A percentile compares a stretch with the other conserved stretches of the same genome.
phyloP scores from a whole-genome alignment of 2,329 filamentous ascomycete species.

The Purpureocillium takamizusanense region DNA sequence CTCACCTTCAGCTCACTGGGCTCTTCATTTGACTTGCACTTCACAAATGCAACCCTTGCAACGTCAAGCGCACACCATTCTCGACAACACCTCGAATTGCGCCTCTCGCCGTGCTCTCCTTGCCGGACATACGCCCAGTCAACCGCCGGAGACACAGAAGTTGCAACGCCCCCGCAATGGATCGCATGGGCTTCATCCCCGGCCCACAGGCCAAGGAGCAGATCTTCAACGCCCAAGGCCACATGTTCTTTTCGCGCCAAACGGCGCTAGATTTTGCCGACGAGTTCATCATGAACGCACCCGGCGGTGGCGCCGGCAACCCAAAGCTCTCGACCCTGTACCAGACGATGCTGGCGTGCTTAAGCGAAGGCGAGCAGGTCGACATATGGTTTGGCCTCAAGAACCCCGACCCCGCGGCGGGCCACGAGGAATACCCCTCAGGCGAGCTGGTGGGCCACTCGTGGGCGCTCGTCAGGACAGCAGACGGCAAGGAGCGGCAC shows the following conservation, averaged over 20 bases:
- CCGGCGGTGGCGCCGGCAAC: not conserved
- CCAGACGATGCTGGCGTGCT: constrained; percentile 6
- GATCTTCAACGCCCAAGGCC: constrained; percentile 9
- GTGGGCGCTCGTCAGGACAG: constrained; percentile 7
- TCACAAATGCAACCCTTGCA: too few relatives aligned
- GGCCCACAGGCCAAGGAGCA: constrained; percentile 9
- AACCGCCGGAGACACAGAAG: too few relatives aligned
- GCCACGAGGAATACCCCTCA: constrained; percentile 2
- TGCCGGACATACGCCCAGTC: too few relatives aligned
- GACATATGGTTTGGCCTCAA: constrained; percentile 10
- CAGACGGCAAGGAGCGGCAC: constrained; percentile 5
- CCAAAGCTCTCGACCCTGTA: constrained; percentile 3
- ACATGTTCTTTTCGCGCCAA: constrained; percentile 7
- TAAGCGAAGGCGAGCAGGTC: constrained; percentile 8
- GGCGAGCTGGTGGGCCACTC: constrained; percentile 9
- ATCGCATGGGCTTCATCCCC: constrained; percentile 9
- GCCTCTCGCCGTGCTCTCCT: too few relatives aligned
- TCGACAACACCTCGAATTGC: too few relatives aligned
- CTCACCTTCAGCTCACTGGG: too few relatives aligned
- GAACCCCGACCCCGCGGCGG: constrained; percentile 2
- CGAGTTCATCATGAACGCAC: constrained; percentile 7
- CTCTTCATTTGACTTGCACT: too few relatives aligned
- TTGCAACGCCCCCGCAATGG: not conserved
- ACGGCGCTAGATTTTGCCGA: constrained; percentile 8
- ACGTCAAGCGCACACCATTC: too few relatives aligned